phyloP scores from a whole-genome alignment of 179 eudicot genomes.

The Camellia oleifera region DNA sequence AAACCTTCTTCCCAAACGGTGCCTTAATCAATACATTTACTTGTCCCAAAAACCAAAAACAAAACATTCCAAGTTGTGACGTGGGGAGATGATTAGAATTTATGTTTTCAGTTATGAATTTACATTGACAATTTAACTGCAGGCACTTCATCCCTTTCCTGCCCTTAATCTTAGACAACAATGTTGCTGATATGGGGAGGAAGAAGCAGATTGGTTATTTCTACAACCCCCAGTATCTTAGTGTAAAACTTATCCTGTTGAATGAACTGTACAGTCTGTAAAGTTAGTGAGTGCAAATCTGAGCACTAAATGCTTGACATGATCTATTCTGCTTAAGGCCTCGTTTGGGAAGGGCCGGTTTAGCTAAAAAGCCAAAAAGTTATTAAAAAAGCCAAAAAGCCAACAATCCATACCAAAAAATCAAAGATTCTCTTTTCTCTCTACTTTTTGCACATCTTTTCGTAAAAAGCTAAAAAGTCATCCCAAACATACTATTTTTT shows the following conservation, averaged over 20 bases:
- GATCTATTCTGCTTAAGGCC: too few species aligned
- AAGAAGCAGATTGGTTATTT: background rate
- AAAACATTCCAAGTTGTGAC: background rate
- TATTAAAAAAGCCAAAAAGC: too few species aligned
- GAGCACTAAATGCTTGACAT: background rate
- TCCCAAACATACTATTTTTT: too few species aligned
- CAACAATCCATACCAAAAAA: too few species aligned
- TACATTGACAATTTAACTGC: constrained; percentile 1
- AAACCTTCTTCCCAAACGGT: too few species aligned
- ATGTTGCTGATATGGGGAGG: background rate
- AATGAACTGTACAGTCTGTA: background rate
- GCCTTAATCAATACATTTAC: too few species aligned
- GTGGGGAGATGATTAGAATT: background rate
- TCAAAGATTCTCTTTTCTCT: too few species aligned
- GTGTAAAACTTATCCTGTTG: background rate
- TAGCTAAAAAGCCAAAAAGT: too few species aligned
- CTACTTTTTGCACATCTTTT: too few species aligned
- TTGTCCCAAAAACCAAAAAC: too few species aligned
- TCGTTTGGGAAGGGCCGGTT: too few species aligned
- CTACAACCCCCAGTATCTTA: background rate
- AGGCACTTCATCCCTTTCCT: background rate
- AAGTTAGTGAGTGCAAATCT: background rate
- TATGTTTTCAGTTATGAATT: background rate
- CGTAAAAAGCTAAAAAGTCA: too few species aligned
- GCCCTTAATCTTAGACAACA: background rate